Conservation (phyloP, 202 grass and related monocot genomes). For the Dendrocalamus latiflorus region DNA sequence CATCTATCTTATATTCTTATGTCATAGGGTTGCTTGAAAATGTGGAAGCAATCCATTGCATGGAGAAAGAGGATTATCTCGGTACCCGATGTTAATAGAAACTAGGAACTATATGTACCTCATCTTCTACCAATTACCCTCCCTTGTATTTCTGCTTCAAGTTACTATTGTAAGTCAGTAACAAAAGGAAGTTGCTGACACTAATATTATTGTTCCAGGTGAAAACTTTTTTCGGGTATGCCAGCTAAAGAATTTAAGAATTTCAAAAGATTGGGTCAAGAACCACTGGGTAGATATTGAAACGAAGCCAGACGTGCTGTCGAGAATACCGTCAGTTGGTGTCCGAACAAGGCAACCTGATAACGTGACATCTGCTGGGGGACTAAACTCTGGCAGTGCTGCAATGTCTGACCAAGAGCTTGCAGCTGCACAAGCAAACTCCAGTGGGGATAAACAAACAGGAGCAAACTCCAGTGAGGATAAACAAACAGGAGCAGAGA, state of each 20-base stretch:
- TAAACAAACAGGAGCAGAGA: too few species aligned
- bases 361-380: constrained; percentile 19
- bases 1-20: not conserved
- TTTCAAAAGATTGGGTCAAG: constrained; percentile 88
- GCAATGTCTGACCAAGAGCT: constrained; percentile 50
- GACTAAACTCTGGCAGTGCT: constrained; percentile 44
- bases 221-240: constrained; percentile 68
- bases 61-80: not conserved
- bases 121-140: not conserved
- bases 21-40: not conserved
- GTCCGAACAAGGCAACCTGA: constrained; percentile 30
- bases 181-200: constrained; percentile 14
- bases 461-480: too few species aligned
- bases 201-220: constrained; percentile 44
- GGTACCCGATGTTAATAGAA: not conserved
- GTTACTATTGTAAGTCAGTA: not conserved
- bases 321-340: constrained; percentile 50
- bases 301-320: constrained; percentile 49
- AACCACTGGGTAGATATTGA: constrained; percentile 65
- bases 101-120: not conserved
- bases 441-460: constrained; percentile 2
- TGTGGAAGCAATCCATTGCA: not conserved
- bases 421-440: constrained; percentile 30
- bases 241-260: constrained; percentile 60
- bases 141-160: not conserved